Conservation (phyloP, 345 rosid genomes). For the Sonneratia caseolaris region DNA sequence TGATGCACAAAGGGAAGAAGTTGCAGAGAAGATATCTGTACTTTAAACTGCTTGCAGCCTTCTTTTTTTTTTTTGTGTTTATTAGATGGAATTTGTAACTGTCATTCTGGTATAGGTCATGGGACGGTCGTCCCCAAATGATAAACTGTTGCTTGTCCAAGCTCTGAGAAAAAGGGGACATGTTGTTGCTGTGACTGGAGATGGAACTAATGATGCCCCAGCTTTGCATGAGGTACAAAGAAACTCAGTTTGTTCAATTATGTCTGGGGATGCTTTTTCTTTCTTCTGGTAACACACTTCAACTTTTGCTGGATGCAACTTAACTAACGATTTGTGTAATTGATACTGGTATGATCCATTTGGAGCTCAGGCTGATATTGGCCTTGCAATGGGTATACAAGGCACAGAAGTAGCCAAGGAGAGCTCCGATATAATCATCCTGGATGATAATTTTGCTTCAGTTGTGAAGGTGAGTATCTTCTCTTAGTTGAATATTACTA, state of each 20-base stretch:
- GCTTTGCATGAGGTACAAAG: conserved; percentile 31
- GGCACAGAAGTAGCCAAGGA: conserved; percentile 99
- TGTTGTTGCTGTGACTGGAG: conserved; percentile 43
- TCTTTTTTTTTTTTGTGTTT: background rate
- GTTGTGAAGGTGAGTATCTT: conserved; percentile 68
- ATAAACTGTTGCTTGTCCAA: conserved; percentile 42
- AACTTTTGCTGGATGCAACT: background rate
- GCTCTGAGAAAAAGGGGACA: conserved; percentile 26
- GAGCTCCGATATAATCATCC: conserved; percentile 89
- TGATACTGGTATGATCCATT: background rate
- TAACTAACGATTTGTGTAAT: background rate
- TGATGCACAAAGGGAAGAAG: conserved; percentile 58
- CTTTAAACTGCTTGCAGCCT: conserved; percentile 4
- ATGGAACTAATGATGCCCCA: conserved; percentile 45
- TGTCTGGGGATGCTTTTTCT: background rate
- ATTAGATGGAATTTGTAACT: background rate
- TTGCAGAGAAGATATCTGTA: conserved; percentile 78
- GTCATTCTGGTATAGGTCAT: conserved; percentile 18
- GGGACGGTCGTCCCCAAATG: conserved; percentile 45
- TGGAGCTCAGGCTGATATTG: conserved; percentile 74
- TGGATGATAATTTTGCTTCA: conserved; percentile 90
- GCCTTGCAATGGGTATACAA: conserved; percentile 96
- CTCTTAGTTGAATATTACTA: too few relatives aligned
- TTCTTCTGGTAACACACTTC: background rate
- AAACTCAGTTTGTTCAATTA: background rate